phyloP scores from a whole-genome alignment of 2,329 filamentous ascomycete genomes.

The Colletotrichum chlorophyti region DNA sequence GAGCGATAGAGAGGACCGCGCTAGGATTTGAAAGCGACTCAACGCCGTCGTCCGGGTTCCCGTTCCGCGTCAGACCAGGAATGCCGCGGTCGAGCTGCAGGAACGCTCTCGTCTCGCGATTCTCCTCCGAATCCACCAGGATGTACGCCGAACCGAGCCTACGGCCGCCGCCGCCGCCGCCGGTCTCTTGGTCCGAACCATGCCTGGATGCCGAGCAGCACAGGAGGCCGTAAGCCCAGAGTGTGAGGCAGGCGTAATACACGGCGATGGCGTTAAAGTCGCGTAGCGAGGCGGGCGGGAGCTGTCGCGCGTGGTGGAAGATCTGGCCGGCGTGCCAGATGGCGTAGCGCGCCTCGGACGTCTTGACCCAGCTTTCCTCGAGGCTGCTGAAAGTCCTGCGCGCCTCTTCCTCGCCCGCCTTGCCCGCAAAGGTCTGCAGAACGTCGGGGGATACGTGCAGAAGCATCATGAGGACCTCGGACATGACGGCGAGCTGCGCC shows the following conservation, averaged over 20 bases:
- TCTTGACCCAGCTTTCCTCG: conserved; percentile 42
- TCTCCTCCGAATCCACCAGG: conserved; percentile 25
- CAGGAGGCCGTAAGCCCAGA: conserved; percentile 34
- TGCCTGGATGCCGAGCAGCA: conserved; percentile 9
- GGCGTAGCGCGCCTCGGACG: conserved; percentile 40
- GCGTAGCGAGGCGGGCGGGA: conserved; percentile 29
- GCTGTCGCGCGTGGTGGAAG: conserved; percentile 30
- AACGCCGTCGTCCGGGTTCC: conserved; percentile 15
- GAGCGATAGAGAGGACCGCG: conserved; percentile 13
- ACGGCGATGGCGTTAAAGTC: conserved; percentile 35
- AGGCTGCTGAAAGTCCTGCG: conserved; percentile 40
- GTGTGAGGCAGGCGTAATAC: conserved; percentile 36
- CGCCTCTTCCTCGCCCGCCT: conserved; percentile 47
- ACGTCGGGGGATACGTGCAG: conserved; percentile 49
- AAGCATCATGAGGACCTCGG: conserved; percentile 33
- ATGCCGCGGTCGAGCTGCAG: conserved; percentile 22
- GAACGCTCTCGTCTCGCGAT: conserved; percentile 24
- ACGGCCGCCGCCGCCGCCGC: background rate
- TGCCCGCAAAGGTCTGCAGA: conserved; percentile 49
- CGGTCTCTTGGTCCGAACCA: conserved; percentile 6
- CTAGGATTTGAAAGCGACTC: conserved; percentile 19
- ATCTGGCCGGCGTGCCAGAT: conserved; percentile 39
- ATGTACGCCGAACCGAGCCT: background rate
- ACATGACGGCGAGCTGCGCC: conserved; percentile 25
- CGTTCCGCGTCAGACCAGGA: conserved; percentile 22